Conservation (phyloP, 192 early-diverging fungal species). For the Gigaspora rosea region DNA sequence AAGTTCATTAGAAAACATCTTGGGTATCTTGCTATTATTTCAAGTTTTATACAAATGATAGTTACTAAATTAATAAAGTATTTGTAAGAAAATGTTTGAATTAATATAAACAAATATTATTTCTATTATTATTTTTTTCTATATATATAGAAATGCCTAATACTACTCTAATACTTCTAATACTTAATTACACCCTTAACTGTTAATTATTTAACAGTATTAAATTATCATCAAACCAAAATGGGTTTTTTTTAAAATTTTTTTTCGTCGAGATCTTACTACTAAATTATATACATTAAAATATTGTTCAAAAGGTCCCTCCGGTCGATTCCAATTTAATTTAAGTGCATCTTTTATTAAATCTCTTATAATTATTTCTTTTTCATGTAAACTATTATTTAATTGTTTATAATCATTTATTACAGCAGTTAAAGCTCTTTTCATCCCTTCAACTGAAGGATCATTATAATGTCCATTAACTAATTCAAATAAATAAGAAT, state of each 20-base stretch:
- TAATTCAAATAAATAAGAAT: conserved; percentile 36
- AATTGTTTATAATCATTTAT: conserved; percentile 36
- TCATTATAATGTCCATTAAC: conserved; percentile 35
- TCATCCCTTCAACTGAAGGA: conserved; percentile 32
- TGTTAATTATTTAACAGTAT: not conserved
- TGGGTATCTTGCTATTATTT: too few relatives aligned
- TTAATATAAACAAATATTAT: too few relatives aligned
- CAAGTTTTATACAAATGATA: too few relatives aligned
- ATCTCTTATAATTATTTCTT: conserved; percentile 49
- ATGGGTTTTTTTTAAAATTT: not conserved
- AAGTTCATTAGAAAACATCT: too few relatives aligned
- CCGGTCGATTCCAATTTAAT: conserved; percentile 51
- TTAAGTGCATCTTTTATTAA: conserved; percentile 49
- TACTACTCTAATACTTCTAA: too few relatives aligned
- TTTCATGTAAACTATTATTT: conserved; percentile 32
- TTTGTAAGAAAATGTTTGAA: too few relatives aligned
- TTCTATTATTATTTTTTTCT: too few relatives aligned
- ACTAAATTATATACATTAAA: conserved; percentile 43
- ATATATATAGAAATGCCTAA: too few relatives aligned
- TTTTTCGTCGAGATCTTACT: conserved; percentile 15
- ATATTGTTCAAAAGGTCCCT: conserved; percentile 56
- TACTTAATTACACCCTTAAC: too few relatives aligned
- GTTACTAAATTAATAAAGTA: too few relatives aligned
- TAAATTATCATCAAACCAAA: not conserved
- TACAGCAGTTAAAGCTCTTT: conserved; percentile 44